Base-by-base conservation (phyloP, 805 yeast genomes). In the Pachysolen tannophilus region DNA sequence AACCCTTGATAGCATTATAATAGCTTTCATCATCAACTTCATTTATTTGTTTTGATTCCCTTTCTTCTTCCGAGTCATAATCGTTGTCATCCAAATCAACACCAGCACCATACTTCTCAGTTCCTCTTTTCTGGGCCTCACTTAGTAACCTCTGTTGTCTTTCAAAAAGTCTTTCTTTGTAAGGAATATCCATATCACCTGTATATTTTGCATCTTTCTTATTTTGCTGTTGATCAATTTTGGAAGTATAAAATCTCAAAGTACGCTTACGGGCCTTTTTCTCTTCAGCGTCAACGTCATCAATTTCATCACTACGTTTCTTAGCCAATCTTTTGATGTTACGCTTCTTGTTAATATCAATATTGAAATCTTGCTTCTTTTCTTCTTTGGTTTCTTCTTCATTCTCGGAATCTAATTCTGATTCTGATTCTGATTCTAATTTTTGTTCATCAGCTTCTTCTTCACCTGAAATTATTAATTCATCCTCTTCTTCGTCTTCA, bases 241-340 rank as follows among this genome's bases (percentile, higher is more conserved):
- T 88, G 39, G 97, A 84, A 1, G 98, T 92, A 69, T 92, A 92
- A 76, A 92, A 92, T 41, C 97, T 78, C 49, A 92, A 72, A 2
- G 94, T 72, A 52, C 75, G 75, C 65, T 80, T 82, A 48, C 94
- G 77, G 15, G 78, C 72, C 40, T 71, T 74, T 63, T 88, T 90
- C 39, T 87, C 97, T 50, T 85, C 94, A 30, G 72, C 69, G 58
- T 92, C 97, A 32, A 86, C 78, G 19, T 77, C 92, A 33, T 83
- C 94, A 29, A 83, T 69, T 23, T 69, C 75, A 20, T 76, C 65
- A 50, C 86, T 95, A n/a, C 46, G 45, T 40, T 46, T 44, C n/a
- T 46, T 28, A 20, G 48, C 46, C n/a, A 50, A 49, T 33, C 47
- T 59, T 49, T 67, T 74, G 49, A 76, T 61, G 11, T 60, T 47